phyloP scores from a whole-genome alignment of 306 rosid species.

The Canavalia ensiformis region DNA sequence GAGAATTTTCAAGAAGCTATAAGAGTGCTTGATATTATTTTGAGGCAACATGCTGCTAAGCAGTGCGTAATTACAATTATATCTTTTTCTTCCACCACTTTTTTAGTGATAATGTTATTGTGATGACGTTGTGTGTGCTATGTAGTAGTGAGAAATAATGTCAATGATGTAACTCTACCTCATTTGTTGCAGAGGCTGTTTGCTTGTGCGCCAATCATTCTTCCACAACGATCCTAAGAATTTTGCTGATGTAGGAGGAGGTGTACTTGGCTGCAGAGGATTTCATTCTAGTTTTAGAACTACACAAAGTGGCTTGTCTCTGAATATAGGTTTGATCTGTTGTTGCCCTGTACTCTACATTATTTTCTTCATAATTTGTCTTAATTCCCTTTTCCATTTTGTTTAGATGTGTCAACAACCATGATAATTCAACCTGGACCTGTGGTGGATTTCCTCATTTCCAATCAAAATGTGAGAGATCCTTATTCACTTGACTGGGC shows the following conservation, averaged over 20 bases:
- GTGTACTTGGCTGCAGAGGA: conserved; percentile 91
- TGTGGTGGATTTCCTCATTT: conserved; percentile 84
- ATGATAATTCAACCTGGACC: conserved; percentile 93
- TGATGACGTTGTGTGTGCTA: not conserved
- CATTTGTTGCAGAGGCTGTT: conserved; percentile 79
- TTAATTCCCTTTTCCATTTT: not conserved
- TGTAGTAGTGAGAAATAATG: not conserved
- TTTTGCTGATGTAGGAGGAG: conserved; percentile 85
- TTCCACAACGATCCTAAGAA: conserved; percentile 76
- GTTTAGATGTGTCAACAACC: conserved; percentile 89
- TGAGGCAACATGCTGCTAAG: conserved; percentile 93
- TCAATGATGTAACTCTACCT: not conserved
- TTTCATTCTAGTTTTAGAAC: conserved; percentile 95
- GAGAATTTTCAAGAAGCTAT: conserved; percentile 91
- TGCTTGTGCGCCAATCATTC: conserved; percentile 88
- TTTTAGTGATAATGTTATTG: not conserved
- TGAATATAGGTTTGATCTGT: conserved; percentile 71
- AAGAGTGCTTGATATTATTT: conserved; percentile 82
- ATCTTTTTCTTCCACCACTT: not conserved
- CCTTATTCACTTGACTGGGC: conserved; percentile 81
- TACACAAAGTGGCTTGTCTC: conserved; percentile 84
- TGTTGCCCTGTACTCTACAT: not conserved
- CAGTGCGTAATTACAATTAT: conserved; percentile 63
- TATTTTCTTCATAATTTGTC: not conserved
- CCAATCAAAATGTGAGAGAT: conserved; percentile 81